Conservation (phyloP, 768 basidiomycete genomes). For the Mycena alexandri region DNA sequence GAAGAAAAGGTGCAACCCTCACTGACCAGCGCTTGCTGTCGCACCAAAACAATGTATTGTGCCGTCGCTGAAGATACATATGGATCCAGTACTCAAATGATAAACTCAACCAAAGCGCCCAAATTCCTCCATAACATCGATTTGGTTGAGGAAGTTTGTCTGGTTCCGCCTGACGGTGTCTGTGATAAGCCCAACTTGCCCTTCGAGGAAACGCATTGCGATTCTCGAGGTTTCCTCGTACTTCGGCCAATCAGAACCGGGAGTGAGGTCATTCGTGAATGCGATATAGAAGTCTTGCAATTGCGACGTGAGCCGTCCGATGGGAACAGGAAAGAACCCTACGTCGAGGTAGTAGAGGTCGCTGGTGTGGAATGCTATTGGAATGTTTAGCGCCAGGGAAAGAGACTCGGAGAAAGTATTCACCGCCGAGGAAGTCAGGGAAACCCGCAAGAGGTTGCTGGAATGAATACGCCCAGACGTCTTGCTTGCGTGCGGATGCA, state of each 20-base stretch:
- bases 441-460: not conserved
- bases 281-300: constrained; percentile 27
- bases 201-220: constrained; percentile 2
- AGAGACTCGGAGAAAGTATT: not conserved
- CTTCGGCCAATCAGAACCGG: constrained; percentile 8
- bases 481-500: constrained; percentile 8
- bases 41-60: too few species aligned
- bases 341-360: constrained; percentile 26
- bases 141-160: constrained; percentile 9
- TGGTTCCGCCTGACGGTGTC: constrained; percentile 5
- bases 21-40: too few species aligned
- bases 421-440: constrained; percentile 20
- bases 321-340: not conserved
- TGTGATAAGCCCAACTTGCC: constrained; percentile 1
- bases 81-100: too few species aligned
- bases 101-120: not conserved
- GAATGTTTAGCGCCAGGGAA: too few species aligned
- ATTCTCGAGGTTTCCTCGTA: constrained; percentile 3
- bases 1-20: too few species aligned
- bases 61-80: too few species aligned
- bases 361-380: constrained; percentile 17
- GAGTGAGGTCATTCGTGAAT: constrained; percentile 15
- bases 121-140: constrained; percentile 1
- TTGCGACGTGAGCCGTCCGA: not conserved
- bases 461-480: constrained; percentile 23